Evolutionary conservation across 306 rosid genomes (phyloP).

Genomic region (Lathyrus aphaca): DNA sequence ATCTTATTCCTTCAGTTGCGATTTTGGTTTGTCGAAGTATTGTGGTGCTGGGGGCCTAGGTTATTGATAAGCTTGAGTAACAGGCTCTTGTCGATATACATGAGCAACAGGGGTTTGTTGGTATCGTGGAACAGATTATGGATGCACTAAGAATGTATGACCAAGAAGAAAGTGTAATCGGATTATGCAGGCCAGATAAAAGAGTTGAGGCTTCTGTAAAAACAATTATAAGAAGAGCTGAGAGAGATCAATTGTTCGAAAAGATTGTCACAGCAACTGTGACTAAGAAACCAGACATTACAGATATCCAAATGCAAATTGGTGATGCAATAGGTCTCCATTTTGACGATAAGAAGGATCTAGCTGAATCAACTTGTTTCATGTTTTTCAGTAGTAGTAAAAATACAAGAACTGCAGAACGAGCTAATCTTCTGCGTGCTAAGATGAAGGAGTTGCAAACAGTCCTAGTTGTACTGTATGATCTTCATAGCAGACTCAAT

Average conservation of each 20-base stretch:
- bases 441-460: constrained; percentile 14
- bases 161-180: not conserved
- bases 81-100: too few species aligned
- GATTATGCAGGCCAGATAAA: not conserved
- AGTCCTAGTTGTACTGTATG: constrained; percentile 15
- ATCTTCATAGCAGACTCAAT: not conserved
- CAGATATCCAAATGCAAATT: not conserved
- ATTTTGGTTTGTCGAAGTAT: too few species aligned
- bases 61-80: too few species aligned
- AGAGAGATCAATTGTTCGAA: not conserved
- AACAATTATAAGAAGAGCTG: not conserved
- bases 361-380: not conserved
- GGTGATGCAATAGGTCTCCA: constrained; percentile 4
- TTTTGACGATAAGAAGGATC: not conserved
- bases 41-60: too few species aligned
- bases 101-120: too few species aligned
- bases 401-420: not conserved
- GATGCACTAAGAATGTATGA: not conserved
- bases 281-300: not conserved
- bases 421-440: not conserved
- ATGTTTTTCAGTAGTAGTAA: not conserved
- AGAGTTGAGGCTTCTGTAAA: not conserved
- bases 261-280: not conserved
- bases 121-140: not conserved
- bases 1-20: too few species aligned